Percentiles rank a stretch among this genome's conserved stretches.
Evolutionary conservation across 371 early-diverging fungal genomes (phyloP).

Genomic region (Smittium culicis): DNA sequence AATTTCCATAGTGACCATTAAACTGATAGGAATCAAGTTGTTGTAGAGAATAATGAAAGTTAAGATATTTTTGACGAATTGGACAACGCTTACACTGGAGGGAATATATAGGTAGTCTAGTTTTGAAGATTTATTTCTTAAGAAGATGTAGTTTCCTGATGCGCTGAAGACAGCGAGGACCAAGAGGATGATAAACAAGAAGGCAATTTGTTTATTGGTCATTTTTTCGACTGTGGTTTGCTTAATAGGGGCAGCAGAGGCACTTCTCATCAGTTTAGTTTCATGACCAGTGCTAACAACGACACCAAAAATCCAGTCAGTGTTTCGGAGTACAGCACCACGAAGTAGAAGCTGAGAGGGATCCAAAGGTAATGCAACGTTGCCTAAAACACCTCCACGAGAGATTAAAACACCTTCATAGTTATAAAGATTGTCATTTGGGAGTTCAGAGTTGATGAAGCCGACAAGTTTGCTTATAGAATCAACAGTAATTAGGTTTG

Average conservation of each 20-base stretch:
- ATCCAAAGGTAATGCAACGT: slow-evolving; percentile 49
- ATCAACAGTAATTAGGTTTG: slow-evolving; percentile 41
- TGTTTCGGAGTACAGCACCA: slow-evolving; percentile 73
- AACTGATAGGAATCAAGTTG: slow-evolving; percentile 81
- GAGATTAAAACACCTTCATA: slow-evolving; percentile 59
- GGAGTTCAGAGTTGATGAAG: slow-evolving; percentile 57
- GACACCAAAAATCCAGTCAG: slow-evolving; percentile 69
- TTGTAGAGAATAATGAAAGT: slow-evolving; percentile 81
- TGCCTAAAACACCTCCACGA: slow-evolving; percentile 35
- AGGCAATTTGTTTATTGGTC: slow-evolving; percentile 85
- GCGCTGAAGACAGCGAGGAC: slow-evolving; percentile 74
- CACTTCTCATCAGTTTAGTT: slow-evolving; percentile 76
- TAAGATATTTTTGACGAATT: slow-evolving; percentile 46
- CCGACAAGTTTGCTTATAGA: slow-evolving; percentile 40
- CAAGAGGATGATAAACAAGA: slow-evolving; percentile 73
- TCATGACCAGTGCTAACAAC: slow-evolving; percentile 84
- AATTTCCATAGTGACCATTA: slow-evolving; percentile 86
- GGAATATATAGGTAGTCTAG: slow-evolving; percentile 26
- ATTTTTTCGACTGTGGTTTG: slow-evolving; percentile 65
- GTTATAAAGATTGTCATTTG: slow-evolving; percentile 76
- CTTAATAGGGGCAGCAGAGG: slow-evolving; percentile 66
- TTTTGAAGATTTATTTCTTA: slow-evolving; percentile 30
- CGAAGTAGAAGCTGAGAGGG: slow-evolving; percentile 68
- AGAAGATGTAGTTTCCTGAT: slow-evolving; percentile 48
- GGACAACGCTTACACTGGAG: slow-evolving; percentile 18